Base-by-base conservation (phyloP, 805 yeast species). In the Wickerhamiella shivajii region DNA sequence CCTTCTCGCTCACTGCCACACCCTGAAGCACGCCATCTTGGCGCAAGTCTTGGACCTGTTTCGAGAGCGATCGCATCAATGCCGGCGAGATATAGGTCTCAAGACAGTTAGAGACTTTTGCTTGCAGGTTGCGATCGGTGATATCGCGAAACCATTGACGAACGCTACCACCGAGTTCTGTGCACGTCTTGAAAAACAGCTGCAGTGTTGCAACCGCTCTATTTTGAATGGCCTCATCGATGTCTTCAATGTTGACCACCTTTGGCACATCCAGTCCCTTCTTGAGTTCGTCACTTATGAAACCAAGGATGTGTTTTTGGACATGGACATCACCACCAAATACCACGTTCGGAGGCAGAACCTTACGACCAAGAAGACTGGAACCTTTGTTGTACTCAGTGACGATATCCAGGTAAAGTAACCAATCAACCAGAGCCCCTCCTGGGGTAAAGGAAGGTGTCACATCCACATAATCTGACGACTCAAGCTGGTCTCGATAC, bases 81-180 rank as follows among this genome's bases (percentile, higher is more conserved):
- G 31, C 40, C 1, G 49, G 50, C 14, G 33, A 27, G 6, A 46
- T 30, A 3, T 16, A 13, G 3, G 27, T 25, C 2, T 36, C 16
- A 4, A 47, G 35, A 6, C 31, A 34, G 14, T 20, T 18, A 19
- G 39, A 44, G 18, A 47, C 21, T 6, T 18, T 18, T 26, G 40
- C 40, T 18, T 34, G 28, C 9, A 38, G 28, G 5, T 36, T 27
- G 16, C 36, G 31, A 23, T 47, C 51, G 1, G 45, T 39, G 22
- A 37, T 11, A 4, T 40, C 43, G 3, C 50, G 40, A 27, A 43
- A 46, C 48, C 49, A 47, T 15, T 28, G 31, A 3, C 50, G 39
- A 8, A 47, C 39, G 2, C 28, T 18, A 3, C 31, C 36, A 4
- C 42, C 39, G 6, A 42, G 31, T 4, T 28, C 19, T 8, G 13